Evolutionary conservation across 2,329 filamentous ascomycete species (phyloP).

Genomic region (Didymella pomorum): DNA sequence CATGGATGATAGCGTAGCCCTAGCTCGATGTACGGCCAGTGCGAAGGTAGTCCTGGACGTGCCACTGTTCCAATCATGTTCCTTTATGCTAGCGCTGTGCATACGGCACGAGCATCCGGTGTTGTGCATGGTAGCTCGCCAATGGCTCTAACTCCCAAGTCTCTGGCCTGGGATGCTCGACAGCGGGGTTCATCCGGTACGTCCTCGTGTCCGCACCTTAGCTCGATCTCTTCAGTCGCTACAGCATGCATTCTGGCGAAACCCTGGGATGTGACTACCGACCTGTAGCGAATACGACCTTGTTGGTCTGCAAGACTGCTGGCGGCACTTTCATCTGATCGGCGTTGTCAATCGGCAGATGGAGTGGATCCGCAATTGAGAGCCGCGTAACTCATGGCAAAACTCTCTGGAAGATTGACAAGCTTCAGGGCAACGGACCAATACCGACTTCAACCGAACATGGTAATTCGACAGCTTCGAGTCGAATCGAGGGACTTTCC

Average conservation of each 20-base stretch:
- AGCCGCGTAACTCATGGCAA: slow-evolving; percentile 3
- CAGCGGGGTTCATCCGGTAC: neutral
- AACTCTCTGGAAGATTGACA: neutral
- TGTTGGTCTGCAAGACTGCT: slow-evolving; percentile 2
- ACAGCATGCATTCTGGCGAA: neutral
- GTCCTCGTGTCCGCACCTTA: neutral
- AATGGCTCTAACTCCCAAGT: neutral
- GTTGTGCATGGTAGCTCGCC: neutral
- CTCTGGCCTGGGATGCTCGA: neutral
- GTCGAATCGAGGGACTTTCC: neutral
- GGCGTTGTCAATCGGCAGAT: neutral
- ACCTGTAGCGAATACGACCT: slow-evolving; percentile 1
- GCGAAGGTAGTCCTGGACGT: neutral
- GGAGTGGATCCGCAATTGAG: neutral
- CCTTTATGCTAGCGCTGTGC: neutral
- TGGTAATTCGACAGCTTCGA: neutral
- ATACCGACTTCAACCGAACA: neutral
- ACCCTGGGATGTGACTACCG: neutral
- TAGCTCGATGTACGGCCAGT: neutral
- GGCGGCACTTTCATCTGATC: neutral
- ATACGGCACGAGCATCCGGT: neutral
- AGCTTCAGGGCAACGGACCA: neutral
- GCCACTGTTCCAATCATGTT: neutral
- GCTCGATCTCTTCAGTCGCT: neutral
- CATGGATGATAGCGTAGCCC: neutral